phyloP scores from a whole-genome alignment of 257 asterid genomes.

The Scutellaria barbata region DNA sequence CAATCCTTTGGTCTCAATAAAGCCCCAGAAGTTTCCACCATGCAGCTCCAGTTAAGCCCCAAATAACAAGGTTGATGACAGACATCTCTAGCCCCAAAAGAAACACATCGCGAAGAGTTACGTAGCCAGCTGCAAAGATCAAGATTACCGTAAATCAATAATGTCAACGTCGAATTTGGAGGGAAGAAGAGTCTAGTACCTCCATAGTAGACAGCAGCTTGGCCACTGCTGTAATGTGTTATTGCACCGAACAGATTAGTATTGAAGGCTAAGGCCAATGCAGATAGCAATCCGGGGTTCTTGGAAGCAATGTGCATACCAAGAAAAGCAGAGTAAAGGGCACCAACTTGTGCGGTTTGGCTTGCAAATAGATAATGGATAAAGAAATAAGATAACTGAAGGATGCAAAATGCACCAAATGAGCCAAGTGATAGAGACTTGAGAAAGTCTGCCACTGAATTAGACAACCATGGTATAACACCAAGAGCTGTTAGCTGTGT shows the following conservation, averaged over 20 bases:
- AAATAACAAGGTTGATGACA: constrained; percentile 55
- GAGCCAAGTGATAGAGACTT: constrained; percentile 50
- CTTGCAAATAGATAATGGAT: constrained; percentile 88
- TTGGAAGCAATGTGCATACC: constrained; percentile 74
- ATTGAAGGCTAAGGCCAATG: constrained; percentile 67
- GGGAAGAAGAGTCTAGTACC: constrained; percentile 48
- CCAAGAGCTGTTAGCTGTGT: constrained; percentile 62
- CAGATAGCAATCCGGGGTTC: constrained; percentile 57
- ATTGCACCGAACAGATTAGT: constrained; percentile 84
- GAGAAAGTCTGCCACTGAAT: constrained; percentile 53
- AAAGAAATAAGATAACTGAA: constrained; percentile 73
- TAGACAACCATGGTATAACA: constrained; percentile 67
- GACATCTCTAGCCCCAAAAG: constrained; percentile 67
- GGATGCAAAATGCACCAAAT: constrained; percentile 63
- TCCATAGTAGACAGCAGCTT: constrained; percentile 87
- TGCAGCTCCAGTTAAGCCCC: constrained; percentile 69
- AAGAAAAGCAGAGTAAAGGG: constrained; percentile 83
- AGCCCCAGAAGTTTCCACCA: constrained; percentile 96
- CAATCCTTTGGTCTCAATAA: constrained; percentile 47
- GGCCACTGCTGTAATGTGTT: constrained; percentile 94
- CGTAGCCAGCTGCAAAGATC: constrained; percentile 72
- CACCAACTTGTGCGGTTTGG: constrained; percentile 95
- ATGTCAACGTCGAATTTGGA: not conserved
- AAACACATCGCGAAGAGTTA: constrained; percentile 64
- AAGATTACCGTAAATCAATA: not conserved